Evolutionary conservation across 768 basidiomycete species (phyloP).

Genomic region (Kwoniella newhampshirensis): DNA sequence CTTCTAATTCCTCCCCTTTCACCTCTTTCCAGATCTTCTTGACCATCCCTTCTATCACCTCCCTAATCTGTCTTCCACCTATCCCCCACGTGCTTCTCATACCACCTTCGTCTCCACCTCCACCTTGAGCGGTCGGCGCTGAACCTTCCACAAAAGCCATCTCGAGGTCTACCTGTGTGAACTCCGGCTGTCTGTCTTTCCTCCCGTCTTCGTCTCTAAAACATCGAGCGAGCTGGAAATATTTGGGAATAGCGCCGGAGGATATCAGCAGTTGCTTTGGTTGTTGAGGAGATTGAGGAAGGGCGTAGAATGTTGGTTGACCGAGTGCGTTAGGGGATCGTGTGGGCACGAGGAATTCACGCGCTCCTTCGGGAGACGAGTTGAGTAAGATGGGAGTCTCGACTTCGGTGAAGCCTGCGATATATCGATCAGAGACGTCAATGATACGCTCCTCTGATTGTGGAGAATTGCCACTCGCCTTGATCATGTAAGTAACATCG

Average conservation of each 20-base stretch:
- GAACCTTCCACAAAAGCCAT: slow-evolving; percentile 92
- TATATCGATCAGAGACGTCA: neutral
- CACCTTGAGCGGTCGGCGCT: slow-evolving; percentile 56
- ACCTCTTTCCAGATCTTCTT: slow-evolving; percentile 72
- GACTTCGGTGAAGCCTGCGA: slow-evolving; percentile 80
- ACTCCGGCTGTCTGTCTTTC: slow-evolving; percentile 93
- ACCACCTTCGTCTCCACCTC: slow-evolving; percentile 9
- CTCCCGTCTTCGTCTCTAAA: slow-evolving; percentile 95
- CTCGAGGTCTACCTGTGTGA: slow-evolving; percentile 94
- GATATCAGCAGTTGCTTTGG: slow-evolving; percentile 90
- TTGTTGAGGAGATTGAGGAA: slow-evolving; percentile 93
- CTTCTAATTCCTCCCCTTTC: slow-evolving; percentile 64
- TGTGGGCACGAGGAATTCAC: slow-evolving; percentile 87
- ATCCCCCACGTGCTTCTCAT: slow-evolving; percentile 67
- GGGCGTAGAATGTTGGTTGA: slow-evolving; percentile 68
- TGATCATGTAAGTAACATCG: slow-evolving; percentile 70
- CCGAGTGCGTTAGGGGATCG: slow-evolving; percentile 53
- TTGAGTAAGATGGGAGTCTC: slow-evolving; percentile 88
- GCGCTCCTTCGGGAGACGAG: slow-evolving; percentile 90
- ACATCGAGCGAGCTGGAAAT: slow-evolving; percentile 90
- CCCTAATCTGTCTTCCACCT: slow-evolving; percentile 77
- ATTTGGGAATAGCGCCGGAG: slow-evolving; percentile 83
- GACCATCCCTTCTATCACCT: slow-evolving; percentile 73
- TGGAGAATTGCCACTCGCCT: slow-evolving; percentile 57
- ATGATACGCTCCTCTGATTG: neutral